These are phyloP conservation scores for Auriculariales sp. DNA, from an alignment of 768 basidiomycete genomes.

Conservation along the genomic window DNA sequence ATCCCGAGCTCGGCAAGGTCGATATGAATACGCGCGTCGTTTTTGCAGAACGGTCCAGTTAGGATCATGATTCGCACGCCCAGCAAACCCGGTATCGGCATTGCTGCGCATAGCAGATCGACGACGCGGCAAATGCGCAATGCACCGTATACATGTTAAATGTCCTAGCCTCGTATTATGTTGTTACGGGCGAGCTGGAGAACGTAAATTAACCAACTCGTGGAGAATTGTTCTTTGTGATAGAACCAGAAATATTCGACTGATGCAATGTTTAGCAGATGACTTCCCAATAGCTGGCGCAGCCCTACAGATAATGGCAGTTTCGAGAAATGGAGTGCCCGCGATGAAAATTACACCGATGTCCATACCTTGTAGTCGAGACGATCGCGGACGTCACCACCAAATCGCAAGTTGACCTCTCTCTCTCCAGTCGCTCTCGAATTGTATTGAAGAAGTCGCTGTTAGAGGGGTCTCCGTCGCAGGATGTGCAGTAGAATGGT, in stretches of 20 bases:
- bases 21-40: slow-evolving; percentile 53
- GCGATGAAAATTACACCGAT: slow-evolving; percentile 75
- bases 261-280: background rate
- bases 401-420: slow-evolving; percentile 83
- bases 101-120: background rate
- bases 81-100: background rate
- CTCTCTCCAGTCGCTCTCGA: slow-evolving; percentile 71
- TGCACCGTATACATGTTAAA: slow-evolving; percentile 30
- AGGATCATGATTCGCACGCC: slow-evolving; percentile 5
- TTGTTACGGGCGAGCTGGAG: slow-evolving; percentile 56
- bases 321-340: slow-evolving; percentile 72
- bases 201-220: no score
- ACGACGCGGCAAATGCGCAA: background rate
- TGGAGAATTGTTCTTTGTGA: slow-evolving; percentile 79
- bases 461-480: slow-evolving; percentile 83
- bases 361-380: slow-evolving; percentile 73
- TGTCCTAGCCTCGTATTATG: slow-evolving; percentile 89
- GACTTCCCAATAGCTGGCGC: background rate
- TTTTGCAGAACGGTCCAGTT: no score
- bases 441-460: slow-evolving; percentile 79
- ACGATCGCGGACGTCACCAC: slow-evolving; percentile 79
- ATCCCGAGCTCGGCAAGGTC: slow-evolving; percentile 73
- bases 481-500: slow-evolving; percentile 79
- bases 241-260: slow-evolving; percentile 95
- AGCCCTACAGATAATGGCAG: background rate